Base-by-base conservation (phyloP, 495 filamentous ascomycete genomes). In the Lentithecium fluviatile region DNA sequence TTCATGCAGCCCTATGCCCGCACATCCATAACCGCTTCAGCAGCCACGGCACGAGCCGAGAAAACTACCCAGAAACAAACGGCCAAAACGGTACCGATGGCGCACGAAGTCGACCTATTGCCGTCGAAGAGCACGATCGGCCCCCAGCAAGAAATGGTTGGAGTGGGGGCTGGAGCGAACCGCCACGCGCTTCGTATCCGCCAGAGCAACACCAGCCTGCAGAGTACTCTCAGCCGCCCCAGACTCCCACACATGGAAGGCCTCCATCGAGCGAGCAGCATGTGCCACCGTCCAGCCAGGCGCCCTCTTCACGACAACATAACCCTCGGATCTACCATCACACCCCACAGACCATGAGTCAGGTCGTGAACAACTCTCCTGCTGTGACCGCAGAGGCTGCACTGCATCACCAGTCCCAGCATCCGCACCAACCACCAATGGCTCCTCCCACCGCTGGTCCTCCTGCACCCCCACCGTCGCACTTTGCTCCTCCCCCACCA, bases 51-150 rank as follows among this genome's bases (percentile, higher is more conserved):
- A 56, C 63, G 34, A 43, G 29, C 37, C 67, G 65, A 46, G 65
- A 68, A 52, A 34, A 37, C 43, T 68, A 68, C 42, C 24, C 56
- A 7, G 54, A 62, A 8, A 36, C 56, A 49, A 49, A 45, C 53
- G 6, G 29, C 11, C 29, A 51, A 57, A 13, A 1, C 29, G 23
- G 46, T n/a, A 65, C 25, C 48, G 51, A 56, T 75, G 50, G 65
- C 68, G 46, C 74, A 76, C 38, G 77, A 73, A 54, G 63, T 42
- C 56, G 78, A 51, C 74, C 77, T 2, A 73, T 79, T 15, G 72
- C 77, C 36, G 69, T 74, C 0, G 79, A 82, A 42, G 78, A 81
- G 19, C 70, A 61, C 63, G 76, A 56, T 6, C 58, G 63, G 12
- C 58, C 45, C 23, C 46, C 46, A n/a, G 24, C 64, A 47, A 52